Base-by-base conservation (phyloP, 2,329 filamentous ascomycete genomes). In the Fusarium foetens region DNA sequence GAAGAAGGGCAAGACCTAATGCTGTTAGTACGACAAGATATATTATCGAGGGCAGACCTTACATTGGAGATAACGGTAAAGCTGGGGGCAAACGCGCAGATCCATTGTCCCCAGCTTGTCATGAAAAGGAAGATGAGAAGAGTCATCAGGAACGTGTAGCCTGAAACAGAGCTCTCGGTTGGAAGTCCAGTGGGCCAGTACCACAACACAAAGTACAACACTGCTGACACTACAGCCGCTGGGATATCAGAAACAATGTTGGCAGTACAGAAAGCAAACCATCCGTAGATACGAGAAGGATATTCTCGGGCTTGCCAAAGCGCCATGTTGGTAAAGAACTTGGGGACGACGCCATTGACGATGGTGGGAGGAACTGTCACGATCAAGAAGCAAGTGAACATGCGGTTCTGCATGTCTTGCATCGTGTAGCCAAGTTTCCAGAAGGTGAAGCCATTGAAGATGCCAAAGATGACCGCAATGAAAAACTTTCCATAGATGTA, bases 401-500 rank as follows among this genome's bases (percentile, higher is more conserved):
- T 91, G 74, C 92, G 88, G 81, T 93, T 90, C 78, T 94, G 92
- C 86, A 94, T 90, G 75, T 92, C 91, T 19, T 87, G 86, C 52
- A 92, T 84, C 1, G 85, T 87, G 79, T 90, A 85, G 5, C 90
- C 91, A 6, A 94, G 86, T 74, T 91, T 84, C 84, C 87, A 94
- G 83, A 94, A 94, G 8, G 92, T 94, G 81, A 94, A 94, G 27
- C 91, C 92, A 81, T 93, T 94, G 85, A 94, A 93, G 79, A 94
- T 89, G 21, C 91, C 92, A 48, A 93, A 85, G 68, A 94, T 87
- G 64, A 93, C 88, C 8, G 90, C 86, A 38, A 91, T 87, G 80
- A 94, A 94, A 31, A 95, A 83, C 78, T 94, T 94, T 66, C 91
- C 90, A 80, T 94, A 94, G 61, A 94, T 84, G 79, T 95, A 95